These are phyloP conservation scores for Scenedesmus sp. DNA, from an alignment of 163 green algal species.

Conservation along the genomic window DNA sequence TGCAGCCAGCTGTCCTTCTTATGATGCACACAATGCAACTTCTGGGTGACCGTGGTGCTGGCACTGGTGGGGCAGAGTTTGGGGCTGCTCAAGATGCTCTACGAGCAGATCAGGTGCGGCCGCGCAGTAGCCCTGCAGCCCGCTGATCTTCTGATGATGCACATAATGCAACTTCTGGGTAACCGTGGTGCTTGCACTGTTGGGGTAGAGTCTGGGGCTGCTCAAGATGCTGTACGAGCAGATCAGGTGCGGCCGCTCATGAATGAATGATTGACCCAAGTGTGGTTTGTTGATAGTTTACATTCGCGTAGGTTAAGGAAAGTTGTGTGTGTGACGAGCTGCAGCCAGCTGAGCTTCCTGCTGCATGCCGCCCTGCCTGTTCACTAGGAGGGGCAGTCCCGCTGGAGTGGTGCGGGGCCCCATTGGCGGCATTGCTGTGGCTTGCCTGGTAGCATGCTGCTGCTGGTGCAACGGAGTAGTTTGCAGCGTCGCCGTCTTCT, in stretches of 20 bases:
- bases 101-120: constrained; percentile 48
- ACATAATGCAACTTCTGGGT: constrained; percentile 67
- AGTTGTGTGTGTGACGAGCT: too few relatives aligned
- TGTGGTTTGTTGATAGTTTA: too few relatives aligned
- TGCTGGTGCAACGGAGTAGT: too few relatives aligned
- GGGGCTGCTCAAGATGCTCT: too few relatives aligned
- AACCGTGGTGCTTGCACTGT: constrained; percentile 72
- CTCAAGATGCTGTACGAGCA: constrained; percentile 66
- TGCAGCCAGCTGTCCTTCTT: neutral
- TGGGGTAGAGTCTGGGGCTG: constrained; percentile 69
- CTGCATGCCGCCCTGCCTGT: too few relatives aligned
- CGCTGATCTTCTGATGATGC: constrained; percentile 6
- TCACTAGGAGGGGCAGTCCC: too few relatives aligned
- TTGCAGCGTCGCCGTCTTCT: too few relatives aligned
- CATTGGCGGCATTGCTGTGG: too few relatives aligned
- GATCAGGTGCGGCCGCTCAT: constrained; percentile 37
- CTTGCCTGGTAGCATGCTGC: too few relatives aligned
- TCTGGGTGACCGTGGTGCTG: constrained; percentile 70
- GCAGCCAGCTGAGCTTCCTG: too few relatives aligned
- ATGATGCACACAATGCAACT: constrained; percentile 62
- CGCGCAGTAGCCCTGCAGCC: neutral
- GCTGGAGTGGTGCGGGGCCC: too few relatives aligned
- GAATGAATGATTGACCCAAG: neutral
- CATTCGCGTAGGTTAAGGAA: too few relatives aligned
- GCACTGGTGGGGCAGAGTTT: constrained; percentile 20